Percentiles rank a stretch among this genome's conserved stretches.
These are phyloP conservation scores for Thelonectria rubi DNA, from an alignment of 2,329 filamentous ascomycete species.

Conservation along the genomic window DNA sequence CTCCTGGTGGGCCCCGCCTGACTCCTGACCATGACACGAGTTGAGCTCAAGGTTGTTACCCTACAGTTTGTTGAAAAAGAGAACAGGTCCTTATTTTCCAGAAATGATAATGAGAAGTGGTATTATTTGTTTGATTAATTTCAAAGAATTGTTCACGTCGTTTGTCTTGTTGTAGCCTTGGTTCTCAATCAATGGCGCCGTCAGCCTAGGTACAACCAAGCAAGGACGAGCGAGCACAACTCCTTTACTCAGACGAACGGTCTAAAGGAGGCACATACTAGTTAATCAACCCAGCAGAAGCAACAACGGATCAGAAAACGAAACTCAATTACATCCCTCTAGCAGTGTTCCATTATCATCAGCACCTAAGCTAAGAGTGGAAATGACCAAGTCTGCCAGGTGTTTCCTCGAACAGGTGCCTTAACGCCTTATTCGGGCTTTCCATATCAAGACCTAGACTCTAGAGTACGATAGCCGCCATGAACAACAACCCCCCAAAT, in stretches of 20 bases:
- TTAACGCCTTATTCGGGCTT: neutral
- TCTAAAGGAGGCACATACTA: no score
- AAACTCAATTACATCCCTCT: neutral
- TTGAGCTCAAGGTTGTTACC: slow-evolving; percentile 28
- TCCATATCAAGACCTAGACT: neutral
- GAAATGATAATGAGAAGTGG: neutral
- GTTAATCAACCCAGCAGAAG: neutral
- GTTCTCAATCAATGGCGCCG: no score
- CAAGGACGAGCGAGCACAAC: no score
- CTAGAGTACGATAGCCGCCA: slow-evolving; percentile 36
- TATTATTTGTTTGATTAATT: neutral
- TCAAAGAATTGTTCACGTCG: neutral
- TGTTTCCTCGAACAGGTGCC: neutral
- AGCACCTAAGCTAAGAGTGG: neutral
- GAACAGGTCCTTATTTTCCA: neutral
- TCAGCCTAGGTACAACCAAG: no score
- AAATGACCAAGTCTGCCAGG: neutral
- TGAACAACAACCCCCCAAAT: slow-evolving; percentile 37
- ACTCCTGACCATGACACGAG: slow-evolving; percentile 15
- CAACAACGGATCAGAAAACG: neutral
- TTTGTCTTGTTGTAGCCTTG: no score
- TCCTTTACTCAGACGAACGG: no score
- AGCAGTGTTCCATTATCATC: neutral
- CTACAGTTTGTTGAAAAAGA: slow-evolving; percentile 16
- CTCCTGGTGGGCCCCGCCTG: slow-evolving; percentile 33